phyloP scores from a whole-genome alignment of 2,329 filamentous ascomycete species.

The Calonectria pauciramosa region DNA sequence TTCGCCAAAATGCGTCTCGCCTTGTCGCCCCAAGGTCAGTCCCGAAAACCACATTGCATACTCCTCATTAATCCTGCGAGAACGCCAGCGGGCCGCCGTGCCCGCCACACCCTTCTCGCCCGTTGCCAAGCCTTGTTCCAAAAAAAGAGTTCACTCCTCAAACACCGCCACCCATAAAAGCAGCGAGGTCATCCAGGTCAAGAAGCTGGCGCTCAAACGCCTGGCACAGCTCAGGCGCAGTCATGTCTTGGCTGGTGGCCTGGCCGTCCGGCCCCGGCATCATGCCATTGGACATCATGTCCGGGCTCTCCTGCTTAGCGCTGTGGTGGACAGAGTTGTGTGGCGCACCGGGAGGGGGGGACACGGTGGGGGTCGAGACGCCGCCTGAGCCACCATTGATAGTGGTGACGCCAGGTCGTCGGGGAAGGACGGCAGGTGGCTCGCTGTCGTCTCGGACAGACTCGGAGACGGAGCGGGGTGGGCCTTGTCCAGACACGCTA shows the following conservation, averaged over 20 bases:
- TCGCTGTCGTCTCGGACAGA: conserved; percentile 66
- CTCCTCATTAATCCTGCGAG: conserved; percentile 25
- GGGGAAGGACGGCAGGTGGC: conserved; percentile 62
- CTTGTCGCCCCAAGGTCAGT: conserved; percentile 13
- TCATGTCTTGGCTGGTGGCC: conserved; percentile 66
- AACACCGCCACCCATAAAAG: conserved; percentile 74
- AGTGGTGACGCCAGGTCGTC: conserved; percentile 68
- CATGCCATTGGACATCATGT: conserved; percentile 49
- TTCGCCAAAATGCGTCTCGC: background rate
- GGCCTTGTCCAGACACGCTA: conserved; percentile 45
- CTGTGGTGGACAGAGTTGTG: conserved; percentile 47
- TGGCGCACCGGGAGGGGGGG: conserved; percentile 54
- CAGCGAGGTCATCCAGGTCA: conserved; percentile 72
- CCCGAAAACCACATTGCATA: conserved; percentile 10
- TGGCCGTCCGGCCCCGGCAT: conserved; percentile 50
- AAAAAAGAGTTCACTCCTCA: conserved; percentile 42
- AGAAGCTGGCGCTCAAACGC: conserved; percentile 73
- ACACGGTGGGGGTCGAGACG: conserved; percentile 62
- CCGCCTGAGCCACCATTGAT: conserved; percentile 70
- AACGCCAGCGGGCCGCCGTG: background rate
- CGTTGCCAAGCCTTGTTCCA: background rate
- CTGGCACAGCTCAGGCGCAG: conserved; percentile 68
- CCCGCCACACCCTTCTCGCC: background rate
- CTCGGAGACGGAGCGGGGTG: conserved; percentile 54
- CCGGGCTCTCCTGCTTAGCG: conserved; percentile 54